Percentiles rank a stretch among this genome's conserved stretches.
phyloP scores from a whole-genome alignment of 768 basidiomycete species.

The Phylloporus sp. region DNA sequence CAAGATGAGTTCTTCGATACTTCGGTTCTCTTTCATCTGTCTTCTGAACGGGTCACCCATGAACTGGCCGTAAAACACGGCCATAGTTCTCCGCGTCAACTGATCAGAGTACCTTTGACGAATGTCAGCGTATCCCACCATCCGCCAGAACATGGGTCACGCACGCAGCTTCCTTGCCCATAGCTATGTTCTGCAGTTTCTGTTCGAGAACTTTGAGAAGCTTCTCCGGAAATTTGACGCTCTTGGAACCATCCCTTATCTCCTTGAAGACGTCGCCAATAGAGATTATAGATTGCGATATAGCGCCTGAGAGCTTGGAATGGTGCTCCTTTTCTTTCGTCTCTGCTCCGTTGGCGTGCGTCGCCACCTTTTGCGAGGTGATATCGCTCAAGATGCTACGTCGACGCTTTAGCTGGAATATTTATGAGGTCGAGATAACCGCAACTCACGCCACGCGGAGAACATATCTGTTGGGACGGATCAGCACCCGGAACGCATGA shows the following conservation, averaged over 20 bases:
- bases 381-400: slow-evolving; percentile 69
- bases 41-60: slow-evolving; percentile 79
- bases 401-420: slow-evolving; percentile 8
- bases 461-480: slow-evolving; percentile 54
- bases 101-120: slow-evolving; percentile 78
- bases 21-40: slow-evolving; percentile 93
- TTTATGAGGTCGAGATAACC: background rate
- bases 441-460: slow-evolving; percentile 76
- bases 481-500: slow-evolving; percentile 1
- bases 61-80: slow-evolving; percentile 88
- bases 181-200: slow-evolving; percentile 86
- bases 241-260: slow-evolving; percentile 72
- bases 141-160: slow-evolving; percentile 31
- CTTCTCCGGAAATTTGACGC: slow-evolving; percentile 92
- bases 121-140: slow-evolving; percentile 2
- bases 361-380: slow-evolving; percentile 52
- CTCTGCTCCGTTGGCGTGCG: slow-evolving; percentile 34
- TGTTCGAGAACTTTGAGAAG: slow-evolving; percentile 86
- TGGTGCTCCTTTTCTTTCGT: slow-evolving; percentile 61
- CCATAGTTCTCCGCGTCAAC: slow-evolving; percentile 84
- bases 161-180: slow-evolving; percentile 88
- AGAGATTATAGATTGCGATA: slow-evolving; percentile 51
- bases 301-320: slow-evolving; percentile 59
- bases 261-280: slow-evolving; percentile 83
- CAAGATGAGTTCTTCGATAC: slow-evolving; percentile 95